These are phyloP conservation scores for Cucurbita ficifolia DNA, from an alignment of 306 rosid genomes.

Conservation along the genomic window DNA sequence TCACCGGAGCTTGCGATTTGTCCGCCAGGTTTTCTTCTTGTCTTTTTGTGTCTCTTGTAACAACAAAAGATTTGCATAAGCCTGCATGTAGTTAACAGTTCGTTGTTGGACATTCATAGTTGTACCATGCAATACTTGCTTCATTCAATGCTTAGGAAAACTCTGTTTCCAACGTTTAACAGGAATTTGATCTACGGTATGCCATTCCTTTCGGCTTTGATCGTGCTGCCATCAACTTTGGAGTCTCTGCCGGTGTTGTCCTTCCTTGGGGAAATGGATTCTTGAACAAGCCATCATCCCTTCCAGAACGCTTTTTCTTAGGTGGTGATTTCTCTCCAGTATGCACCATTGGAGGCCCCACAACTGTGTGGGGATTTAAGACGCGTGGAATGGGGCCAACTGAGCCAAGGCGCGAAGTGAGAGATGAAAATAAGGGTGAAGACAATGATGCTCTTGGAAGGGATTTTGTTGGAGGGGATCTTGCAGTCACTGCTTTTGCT, in stretches of 20 bases:
- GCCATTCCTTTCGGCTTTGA: conserved; percentile 76
- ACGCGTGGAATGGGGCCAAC: conserved; percentile 83
- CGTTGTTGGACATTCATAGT: neutral
- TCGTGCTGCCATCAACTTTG: conserved; percentile 75
- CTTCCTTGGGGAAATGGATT: conserved; percentile 85
- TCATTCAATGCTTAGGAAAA: neutral
- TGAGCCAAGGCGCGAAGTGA: conserved; percentile 52
- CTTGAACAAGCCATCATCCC: conserved; percentile 68
- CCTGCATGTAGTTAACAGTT: neutral
- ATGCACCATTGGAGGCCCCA: conserved; percentile 71
- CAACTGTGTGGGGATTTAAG: conserved; percentile 79
- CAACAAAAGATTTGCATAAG: neutral
- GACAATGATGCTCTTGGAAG: conserved; percentile 33
- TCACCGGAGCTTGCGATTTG: conserved; percentile 57
- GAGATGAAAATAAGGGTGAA: conserved; percentile 29
- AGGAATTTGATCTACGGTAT: conserved; percentile 88
- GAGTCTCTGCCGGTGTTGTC: conserved; percentile 65
- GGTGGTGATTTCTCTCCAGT: conserved; percentile 97
- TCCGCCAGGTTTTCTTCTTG: conserved; percentile 60
- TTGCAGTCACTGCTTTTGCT: conserved; percentile 86
- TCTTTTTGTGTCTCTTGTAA: neutral
- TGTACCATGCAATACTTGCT: neutral
- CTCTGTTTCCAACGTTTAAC: conserved; percentile 11
- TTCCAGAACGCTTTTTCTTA: conserved; percentile 85
- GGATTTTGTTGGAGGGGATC: conserved; percentile 90